phyloP scores from a whole-genome alignment of 345 rosid genomes.

The Laguncularia racemosa region DNA sequence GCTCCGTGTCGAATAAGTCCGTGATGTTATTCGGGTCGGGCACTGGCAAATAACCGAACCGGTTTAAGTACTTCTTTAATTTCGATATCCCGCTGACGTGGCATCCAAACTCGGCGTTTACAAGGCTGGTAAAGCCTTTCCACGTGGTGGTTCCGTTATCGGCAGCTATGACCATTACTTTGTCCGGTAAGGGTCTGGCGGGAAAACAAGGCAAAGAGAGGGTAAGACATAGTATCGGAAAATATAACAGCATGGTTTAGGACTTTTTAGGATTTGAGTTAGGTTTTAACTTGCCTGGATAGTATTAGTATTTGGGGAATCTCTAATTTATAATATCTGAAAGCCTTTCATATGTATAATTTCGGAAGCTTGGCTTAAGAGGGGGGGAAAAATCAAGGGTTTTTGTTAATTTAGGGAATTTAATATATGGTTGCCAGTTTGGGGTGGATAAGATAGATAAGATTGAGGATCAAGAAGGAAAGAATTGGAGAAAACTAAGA shows the following conservation, averaged over 20 bases:
- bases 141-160: conserved; percentile 7
- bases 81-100: conserved; percentile 19
- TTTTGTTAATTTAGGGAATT: too few species aligned
- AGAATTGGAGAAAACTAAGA: too few species aligned
- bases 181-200: conserved; percentile 7
- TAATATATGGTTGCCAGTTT: too few species aligned
- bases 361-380: too few species aligned
- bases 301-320: too few species aligned
- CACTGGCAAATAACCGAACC: conserved; percentile 21
- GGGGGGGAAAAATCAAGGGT: too few species aligned
- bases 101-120: conserved; percentile 12
- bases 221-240: neutral
- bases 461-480: too few species aligned
- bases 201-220: neutral
- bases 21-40: conserved; percentile 14
- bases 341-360: too few species aligned
- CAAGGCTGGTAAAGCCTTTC: conserved; percentile 16
- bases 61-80: conserved; percentile 24
- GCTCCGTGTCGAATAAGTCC: conserved; percentile 52
- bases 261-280: neutral
- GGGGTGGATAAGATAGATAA: too few species aligned
- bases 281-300: neutral
- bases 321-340: too few species aligned
- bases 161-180: neutral
- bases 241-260: conserved; percentile 6